Base-by-base conservation (phyloP, 139 green algal genomes). In the Mychonastes homosphaera region DNA sequence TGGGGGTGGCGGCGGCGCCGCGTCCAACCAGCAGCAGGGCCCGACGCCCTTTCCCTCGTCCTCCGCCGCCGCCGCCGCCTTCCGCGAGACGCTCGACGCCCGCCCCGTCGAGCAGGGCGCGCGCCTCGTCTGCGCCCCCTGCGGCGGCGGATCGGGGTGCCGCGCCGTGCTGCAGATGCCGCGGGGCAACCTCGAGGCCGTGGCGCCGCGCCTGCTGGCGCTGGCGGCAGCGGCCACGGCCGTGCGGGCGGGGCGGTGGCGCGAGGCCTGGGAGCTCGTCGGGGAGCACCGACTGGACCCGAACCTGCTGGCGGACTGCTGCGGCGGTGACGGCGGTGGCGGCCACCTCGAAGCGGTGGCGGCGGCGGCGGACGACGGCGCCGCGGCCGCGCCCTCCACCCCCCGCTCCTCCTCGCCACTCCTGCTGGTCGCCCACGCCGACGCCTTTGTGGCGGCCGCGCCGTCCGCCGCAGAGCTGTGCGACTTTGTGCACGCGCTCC, bases 231-330 rank as follows among this genome's bases (percentile, higher is more conserved):
- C 91, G 15, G 60, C 71, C 18, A 53, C 49, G 2, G 58, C 63
- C 5, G 69, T 97, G n/a, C 43, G 71, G 27, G 21, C 6, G 2
- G 47, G 61, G 0, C 16, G 79, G 16, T 89, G 76, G 56, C 59
- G 24, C 4, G 73, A 36, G 0, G 85, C 86, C 1, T 92, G 77
- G 79, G 34, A 63, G 50, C 56, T 88, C 39, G 77, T 81, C 8
- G 65, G 61, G 0, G 45, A 40, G 1, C 75, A 89, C 27, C 65
- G 86, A 9, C 67, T 97, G 33, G 91, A 98, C 66, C 69, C 94
- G 1, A 97, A 97, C 67, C 39, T 96, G 32, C 36, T 98, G n/a
- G 84, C 91, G 15, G 91, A 96, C 71, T 89, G 81, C 56, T 7
- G 21, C 74, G 23, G 72, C 64, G 1, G 51, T 15, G 4, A 36